A percentile compares a stretch with the other conserved stretches of the same genome.
phyloP scores from a whole-genome alignment of 257 asterid genomes.

The Craterostigma plantagineum region DNA sequence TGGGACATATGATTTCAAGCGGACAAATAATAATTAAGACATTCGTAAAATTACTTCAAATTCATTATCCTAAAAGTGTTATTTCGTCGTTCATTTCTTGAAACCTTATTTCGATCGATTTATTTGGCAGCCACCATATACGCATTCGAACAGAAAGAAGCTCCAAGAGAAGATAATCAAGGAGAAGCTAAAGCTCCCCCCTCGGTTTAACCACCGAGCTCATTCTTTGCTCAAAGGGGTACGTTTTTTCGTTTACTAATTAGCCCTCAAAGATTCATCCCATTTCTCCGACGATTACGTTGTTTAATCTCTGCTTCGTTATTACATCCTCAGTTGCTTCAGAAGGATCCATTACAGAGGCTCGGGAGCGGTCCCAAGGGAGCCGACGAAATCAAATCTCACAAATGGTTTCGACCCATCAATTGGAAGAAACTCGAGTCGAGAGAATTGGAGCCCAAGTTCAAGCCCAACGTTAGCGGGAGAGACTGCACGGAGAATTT shows the following conservation, averaged over 20 bases:
- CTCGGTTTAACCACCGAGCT: conserved; percentile 51
- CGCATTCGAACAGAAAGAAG: conserved; percentile 73
- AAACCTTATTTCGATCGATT: too few species aligned
- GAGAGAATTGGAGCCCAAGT: conserved; percentile 52
- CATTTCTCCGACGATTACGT: too few species aligned
- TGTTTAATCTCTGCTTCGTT: not conserved
- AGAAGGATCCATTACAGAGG: conserved; percentile 59
- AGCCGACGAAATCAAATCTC: conserved; percentile 64
- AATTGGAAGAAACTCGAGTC: conserved; percentile 76
- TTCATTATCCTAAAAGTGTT: too few species aligned
- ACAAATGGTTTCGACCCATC: conserved; percentile 59
- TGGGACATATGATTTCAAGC: too few species aligned
- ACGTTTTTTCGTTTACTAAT: conserved; percentile 9
- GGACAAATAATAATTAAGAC: too few species aligned
- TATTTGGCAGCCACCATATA: conserved; percentile 59
- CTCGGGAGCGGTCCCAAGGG: conserved; percentile 70
- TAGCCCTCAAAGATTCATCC: not conserved
- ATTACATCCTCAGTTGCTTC: conserved; percentile 36
- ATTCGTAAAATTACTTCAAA: too few species aligned
- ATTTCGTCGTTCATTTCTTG: too few species aligned
- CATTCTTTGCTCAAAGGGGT: conserved; percentile 85
- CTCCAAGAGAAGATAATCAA: conserved; percentile 81
- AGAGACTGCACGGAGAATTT: conserved; percentile 81
- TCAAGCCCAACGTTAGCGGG: conserved; percentile 71
- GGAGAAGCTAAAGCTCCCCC: conserved; percentile 76